A percentile compares a stretch with the other conserved stretches of the same genome.
phyloP scores from a whole-genome alignment of 257 asterid genomes.

The Scutellaria barbata region DNA sequence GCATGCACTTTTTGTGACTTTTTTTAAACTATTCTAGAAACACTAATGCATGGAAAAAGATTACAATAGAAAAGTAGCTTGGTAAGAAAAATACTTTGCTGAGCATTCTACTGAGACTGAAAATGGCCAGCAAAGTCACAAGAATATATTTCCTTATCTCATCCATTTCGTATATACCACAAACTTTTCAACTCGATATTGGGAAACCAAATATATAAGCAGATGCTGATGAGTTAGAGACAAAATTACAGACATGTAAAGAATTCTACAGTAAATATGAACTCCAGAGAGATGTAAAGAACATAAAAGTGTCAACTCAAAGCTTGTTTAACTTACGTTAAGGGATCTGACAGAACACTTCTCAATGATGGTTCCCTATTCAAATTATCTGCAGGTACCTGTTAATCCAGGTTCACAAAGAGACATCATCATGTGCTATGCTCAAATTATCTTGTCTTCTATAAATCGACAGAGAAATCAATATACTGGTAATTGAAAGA shows the following conservation, averaged over 20 bases:
- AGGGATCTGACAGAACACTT: constrained; percentile 88
- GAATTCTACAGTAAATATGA: constrained; percentile 17
- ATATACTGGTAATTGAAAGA: constrained; percentile 7
- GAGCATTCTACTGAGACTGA: not conserved
- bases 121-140: constrained; percentile 8
- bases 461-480: constrained; percentile 9
- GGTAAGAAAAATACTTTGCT: constrained; percentile 5
- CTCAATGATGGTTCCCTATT: constrained; percentile 85
- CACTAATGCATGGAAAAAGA: not conserved
- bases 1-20: not conserved
- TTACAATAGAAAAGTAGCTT: not conserved
- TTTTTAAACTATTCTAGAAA: not conserved
- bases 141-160: not conserved
- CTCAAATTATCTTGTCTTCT: constrained; percentile 34
- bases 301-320: constrained; percentile 23
- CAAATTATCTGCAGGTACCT: constrained; percentile 72
- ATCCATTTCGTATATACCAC: not conserved
- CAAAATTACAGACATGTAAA: constrained; percentile 7
- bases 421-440: constrained; percentile 41
- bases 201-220: not conserved
- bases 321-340: constrained; percentile 73
- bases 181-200: not conserved
- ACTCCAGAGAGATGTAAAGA: not conserved
- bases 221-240: constrained; percentile 24
- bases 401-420: constrained; percentile 50